phyloP scores from a whole-genome alignment of 225 moss, liverwort and hornwort genomes.

The Climacium dendroides region DNA sequence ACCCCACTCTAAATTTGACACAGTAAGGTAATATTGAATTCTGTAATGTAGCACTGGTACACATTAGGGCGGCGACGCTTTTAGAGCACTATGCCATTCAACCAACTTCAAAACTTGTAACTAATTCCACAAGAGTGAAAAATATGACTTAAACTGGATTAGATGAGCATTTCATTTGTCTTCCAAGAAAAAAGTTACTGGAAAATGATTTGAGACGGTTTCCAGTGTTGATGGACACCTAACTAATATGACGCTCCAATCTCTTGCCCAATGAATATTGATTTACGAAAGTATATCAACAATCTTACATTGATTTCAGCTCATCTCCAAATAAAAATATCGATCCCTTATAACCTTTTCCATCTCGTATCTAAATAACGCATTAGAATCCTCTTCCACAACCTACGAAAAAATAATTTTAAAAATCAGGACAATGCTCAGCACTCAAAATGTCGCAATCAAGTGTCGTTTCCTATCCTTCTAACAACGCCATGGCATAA shows the following conservation, averaged over 20 bases:
- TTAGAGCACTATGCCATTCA: background rate
- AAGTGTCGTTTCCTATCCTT: background rate
- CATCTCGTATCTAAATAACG: background rate
- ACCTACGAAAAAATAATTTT: background rate
- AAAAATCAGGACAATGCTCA: background rate
- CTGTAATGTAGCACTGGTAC: background rate
- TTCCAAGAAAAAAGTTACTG: background rate
- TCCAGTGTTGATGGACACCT: background rate
- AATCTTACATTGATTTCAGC: background rate
- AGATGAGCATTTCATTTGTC: background rate
- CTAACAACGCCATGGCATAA: background rate
- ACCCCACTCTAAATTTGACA: background rate
- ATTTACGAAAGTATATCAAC: background rate
- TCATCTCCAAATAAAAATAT: background rate
- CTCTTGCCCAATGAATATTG: background rate
- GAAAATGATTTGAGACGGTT: background rate
- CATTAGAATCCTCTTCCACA: background rate
- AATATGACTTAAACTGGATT: background rate
- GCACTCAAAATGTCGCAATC: background rate
- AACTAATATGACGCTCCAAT: background rate
- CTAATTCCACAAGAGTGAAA: background rate
- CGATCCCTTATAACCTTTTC: background rate
- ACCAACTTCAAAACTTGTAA: background rate
- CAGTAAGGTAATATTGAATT: background rate
- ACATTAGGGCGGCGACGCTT: background rate